Evolutionary conservation across 2,329 filamentous ascomycete species (phyloP), one percentile per base, ranked within the genome.

Genomic region (Claviceps fusiformis): DNA sequence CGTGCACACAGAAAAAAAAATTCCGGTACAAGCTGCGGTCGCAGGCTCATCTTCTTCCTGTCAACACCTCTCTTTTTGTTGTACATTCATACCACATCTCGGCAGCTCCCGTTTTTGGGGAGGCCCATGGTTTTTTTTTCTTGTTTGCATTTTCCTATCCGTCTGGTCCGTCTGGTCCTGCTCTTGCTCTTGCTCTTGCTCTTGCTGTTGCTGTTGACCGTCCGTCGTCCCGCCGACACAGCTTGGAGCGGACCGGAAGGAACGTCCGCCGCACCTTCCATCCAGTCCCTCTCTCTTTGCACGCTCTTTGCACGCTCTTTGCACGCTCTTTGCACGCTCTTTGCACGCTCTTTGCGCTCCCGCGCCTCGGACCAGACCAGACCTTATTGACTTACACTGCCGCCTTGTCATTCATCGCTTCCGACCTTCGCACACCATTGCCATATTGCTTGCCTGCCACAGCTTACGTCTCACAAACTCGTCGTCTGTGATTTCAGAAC

Each of bases 301-400:
- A 27, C 35, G 8, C n/a, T n/a, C n/a, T n/a, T n/a, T n/a, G n/a
- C n/a, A 19, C 39, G 8, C n/a, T n/a, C n/a, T n/a, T n/a, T n/a
- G n/a, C n/a, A 19, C 39, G 13, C 35, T 37, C 44, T 48, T 46
- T 37, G 9, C 24, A 39, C 37, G 13, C 35, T 37, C 44, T 48
- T 46, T 37, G 9, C 24, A 39, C 37, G 11, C 11, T 41, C 39
- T 41, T 41, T 41, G 39, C 39, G 39, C 15, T 41, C 17, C 17
- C 11, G 37, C 37, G 3, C 10, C 9, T 15, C 33, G 17, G 17
- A 43, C 29, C 52, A 37, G 10, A 13, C 8, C 35, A 10, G 8
- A 11, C 53, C 54, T 58, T 55, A 39, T 7, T 11, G 47, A 58
- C 53, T 58, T 59, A 57, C 49, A 58, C 55, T 48, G 52, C 39